These are phyloP conservation scores for Otatea glauca DNA, from an alignment of 176 grass and related monocot species.

Conservation along the genomic window DNA sequence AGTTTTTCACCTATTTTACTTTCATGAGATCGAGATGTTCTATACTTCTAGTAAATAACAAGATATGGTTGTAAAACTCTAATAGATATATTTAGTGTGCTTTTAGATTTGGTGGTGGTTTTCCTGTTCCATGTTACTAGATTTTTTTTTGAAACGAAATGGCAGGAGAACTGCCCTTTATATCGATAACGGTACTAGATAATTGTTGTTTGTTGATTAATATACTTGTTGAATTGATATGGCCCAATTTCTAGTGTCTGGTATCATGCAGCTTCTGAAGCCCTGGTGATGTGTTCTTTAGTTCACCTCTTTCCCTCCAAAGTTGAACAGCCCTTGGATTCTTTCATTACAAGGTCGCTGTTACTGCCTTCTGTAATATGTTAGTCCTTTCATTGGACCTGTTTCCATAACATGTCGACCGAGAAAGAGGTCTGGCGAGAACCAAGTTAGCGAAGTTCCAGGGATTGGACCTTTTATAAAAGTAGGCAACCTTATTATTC, in stretches of 20 bases:
- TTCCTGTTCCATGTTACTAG: background rate
- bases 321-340: conserved; percentile 18
- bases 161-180: too few relatives aligned
- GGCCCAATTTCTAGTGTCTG: background rate
- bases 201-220: conserved; percentile 25
- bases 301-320: conserved; percentile 35
- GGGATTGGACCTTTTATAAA: conserved; percentile 46
- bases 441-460: conserved; percentile 42
- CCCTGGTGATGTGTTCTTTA: conserved; percentile 31
- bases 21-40: background rate
- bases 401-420: conserved; percentile 17
- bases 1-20: background rate
- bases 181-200: background rate
- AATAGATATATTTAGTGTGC: background rate
- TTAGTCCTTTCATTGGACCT: conserved; percentile 24
- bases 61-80: background rate
- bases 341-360: conserved; percentile 30
- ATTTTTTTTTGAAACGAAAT: too few relatives aligned
- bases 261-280: conserved; percentile 6
- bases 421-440: conserved; percentile 48
- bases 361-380: conserved; percentile 25
- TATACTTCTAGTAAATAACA: background rate
- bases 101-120: conserved; percentile 16
- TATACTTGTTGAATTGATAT: conserved; percentile 17
- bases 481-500: conserved; percentile 52